Evolutionary conservation across 164 flowering plant genomes (phyloP), one percentile per base, ranked within the genome.

Genomic region (Paratinospora sagittata): DNA sequence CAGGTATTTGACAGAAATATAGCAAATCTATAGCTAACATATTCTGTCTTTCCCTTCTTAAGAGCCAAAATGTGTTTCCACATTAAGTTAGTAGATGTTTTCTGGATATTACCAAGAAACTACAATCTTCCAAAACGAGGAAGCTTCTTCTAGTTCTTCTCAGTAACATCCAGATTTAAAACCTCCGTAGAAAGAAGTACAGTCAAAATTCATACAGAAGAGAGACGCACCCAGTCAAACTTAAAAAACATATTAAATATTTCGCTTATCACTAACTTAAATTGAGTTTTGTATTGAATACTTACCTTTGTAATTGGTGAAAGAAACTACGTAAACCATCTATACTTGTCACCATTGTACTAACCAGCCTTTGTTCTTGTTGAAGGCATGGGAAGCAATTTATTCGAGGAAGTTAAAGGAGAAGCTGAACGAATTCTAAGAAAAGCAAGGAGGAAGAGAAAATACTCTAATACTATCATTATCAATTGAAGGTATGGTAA

Each of bases 361-460:
- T 45, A 23, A 73, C 47, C 1, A 62, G 2, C 63, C 12, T 69
- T 3, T 67, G 23, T 26, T 39, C 23, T 58, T 71, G 73, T 52
- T 60, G 41, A 61, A 77, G 81, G 69, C 36, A 52, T 63, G 49
- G 82, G 75, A 61, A 81, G 65, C 55, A 70, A 57, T 49, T 79
- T 78, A 76, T 36, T 63, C 9, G 84, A 85, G 63, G 89, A 88
- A 39, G 89, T 71, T 30, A 75, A 75, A 74, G 81, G 81, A 77
- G 92, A 90, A 10, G 84, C 90, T 23, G 81, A 76, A 63, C 68
- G 87, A 68, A 88, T 93, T 72, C 70, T 93, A 73, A 86, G 83
- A 79, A 83, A 71, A 74, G 97, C 98, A 62, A 87, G 97, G 81
- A 89, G 90, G 78, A 92, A 84, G 81, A 87, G 98, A 80, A 86